A percentile compares a stretch with the other conserved stretches of the same genome.
Evolutionary conservation across 345 rosid genomes (phyloP).

Genomic region (Cardamine chenopodiifolia): DNA sequence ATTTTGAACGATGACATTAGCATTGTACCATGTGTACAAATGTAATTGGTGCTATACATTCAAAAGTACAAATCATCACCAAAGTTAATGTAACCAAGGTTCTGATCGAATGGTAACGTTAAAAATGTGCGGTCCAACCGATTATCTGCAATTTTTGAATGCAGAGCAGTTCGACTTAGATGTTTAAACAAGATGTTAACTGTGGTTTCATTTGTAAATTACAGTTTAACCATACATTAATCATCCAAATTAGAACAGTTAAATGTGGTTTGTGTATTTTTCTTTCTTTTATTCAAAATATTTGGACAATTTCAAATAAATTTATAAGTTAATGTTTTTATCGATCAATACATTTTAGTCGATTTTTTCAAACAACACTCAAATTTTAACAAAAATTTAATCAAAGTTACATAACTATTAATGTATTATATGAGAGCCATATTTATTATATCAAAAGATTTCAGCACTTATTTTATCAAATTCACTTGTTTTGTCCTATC

Average conservation of each 20-base stretch:
- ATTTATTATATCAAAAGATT: neutral
- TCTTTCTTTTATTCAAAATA: too few relatives aligned
- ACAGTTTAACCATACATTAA: neutral
- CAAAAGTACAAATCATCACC: neutral
- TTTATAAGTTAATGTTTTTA: too few relatives aligned
- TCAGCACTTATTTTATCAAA: neutral
- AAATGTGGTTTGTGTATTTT: neutral
- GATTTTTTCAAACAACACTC: neutral
- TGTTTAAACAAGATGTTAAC: too few relatives aligned
- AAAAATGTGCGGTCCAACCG: neutral
- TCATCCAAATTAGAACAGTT: neutral
- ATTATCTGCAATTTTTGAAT: neutral
- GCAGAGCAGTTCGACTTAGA: neutral
- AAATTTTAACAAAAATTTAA: neutral
- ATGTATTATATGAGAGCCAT: neutral
- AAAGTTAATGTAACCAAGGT: neutral
- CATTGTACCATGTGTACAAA: neutral
- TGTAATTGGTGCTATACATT: neutral
- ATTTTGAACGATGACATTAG: constrained; percentile 7
- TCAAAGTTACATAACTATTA: neutral
- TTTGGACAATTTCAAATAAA: too few relatives aligned
- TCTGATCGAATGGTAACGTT: neutral
- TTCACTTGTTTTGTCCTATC: neutral
- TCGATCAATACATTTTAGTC: too few relatives aligned
- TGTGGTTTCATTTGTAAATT: neutral